Evolutionary conservation across 805 yeast genomes (phyloP).

Genomic region (Yarrowia yakushimensis): DNA sequence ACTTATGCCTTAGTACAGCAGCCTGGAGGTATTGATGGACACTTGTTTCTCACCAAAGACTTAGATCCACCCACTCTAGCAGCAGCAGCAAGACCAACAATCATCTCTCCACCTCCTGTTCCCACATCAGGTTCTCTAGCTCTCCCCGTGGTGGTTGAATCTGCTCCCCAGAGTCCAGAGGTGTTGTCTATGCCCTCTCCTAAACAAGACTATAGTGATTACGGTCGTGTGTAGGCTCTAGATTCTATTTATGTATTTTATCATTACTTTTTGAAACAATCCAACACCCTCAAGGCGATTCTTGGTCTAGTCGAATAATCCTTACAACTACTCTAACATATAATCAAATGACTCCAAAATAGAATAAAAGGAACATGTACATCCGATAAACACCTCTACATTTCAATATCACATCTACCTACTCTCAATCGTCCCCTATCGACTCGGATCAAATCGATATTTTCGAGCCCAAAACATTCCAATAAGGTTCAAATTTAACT

Average conservation of each 20-base stretch:
- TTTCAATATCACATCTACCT: no score
- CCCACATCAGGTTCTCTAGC: background rate
- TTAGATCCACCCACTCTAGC: background rate
- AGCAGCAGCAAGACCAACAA: background rate
- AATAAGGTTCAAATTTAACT: slow-evolving; percentile 1
- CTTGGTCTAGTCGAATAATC: no score
- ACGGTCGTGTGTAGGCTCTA: no score
- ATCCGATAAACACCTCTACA: no score
- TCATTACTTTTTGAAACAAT: no score
- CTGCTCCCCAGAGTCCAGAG: background rate
- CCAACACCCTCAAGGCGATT: no score
- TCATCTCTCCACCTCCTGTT: background rate
- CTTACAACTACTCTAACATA: no score
- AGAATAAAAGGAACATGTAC: no score
- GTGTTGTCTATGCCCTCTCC: background rate
- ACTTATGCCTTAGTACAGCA: background rate
- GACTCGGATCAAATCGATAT: background rate
- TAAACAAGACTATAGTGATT: background rate
- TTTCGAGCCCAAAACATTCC: background rate
- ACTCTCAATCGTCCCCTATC: no score
- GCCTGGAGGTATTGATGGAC: background rate
- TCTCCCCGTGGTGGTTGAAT: background rate
- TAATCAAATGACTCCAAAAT: no score
- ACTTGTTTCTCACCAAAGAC: no score
- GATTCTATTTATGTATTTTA: background rate